phyloP scores from a whole-genome alignment of 306 rosid genomes.

The Begonia masoniana region DNA sequence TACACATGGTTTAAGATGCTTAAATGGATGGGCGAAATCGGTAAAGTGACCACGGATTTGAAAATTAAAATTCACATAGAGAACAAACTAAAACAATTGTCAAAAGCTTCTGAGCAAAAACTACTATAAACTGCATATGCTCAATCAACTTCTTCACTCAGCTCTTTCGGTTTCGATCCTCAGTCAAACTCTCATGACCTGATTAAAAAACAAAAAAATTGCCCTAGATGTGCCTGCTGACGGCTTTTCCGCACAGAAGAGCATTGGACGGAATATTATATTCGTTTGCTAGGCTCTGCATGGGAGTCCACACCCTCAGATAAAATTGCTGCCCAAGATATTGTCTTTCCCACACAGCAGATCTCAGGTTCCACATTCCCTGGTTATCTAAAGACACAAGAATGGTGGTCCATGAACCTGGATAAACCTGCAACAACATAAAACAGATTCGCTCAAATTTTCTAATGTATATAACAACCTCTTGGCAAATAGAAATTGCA shows the following conservation, averaged over 20 bases:
- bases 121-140: too few species aligned
- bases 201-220: background rate
- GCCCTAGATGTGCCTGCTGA: slow-evolving; percentile 25
- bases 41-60: too few species aligned
- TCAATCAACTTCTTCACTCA: too few species aligned
- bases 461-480: too few species aligned
- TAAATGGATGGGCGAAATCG: too few species aligned
- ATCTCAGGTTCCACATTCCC: slow-evolving; percentile 97
- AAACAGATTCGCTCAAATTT: background rate
- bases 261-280: slow-evolving; percentile 63
- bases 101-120: too few species aligned
- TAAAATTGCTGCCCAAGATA: slow-evolving; percentile 88
- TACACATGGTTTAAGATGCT: too few species aligned
- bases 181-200: slow-evolving; percentile 63
- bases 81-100: too few species aligned
- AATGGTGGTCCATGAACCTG: slow-evolving; percentile 77
- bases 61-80: too few species aligned
- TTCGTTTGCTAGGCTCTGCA: slow-evolving; percentile 58
- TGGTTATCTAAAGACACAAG: slow-evolving; percentile 88
- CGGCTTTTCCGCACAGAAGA: slow-evolving; percentile 77
- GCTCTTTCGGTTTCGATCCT: background rate
- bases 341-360: slow-evolving; percentile 91
- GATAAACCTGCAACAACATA: slow-evolving; percentile 54
- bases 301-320: slow-evolving; percentile 66
- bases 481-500: too few species aligned